Percentiles rank a stretch among this genome's conserved stretches.
Evolutionary conservation across 192 early-diverging fungal species (phyloP).

Genomic region (Linnemannia hyalina): DNA sequence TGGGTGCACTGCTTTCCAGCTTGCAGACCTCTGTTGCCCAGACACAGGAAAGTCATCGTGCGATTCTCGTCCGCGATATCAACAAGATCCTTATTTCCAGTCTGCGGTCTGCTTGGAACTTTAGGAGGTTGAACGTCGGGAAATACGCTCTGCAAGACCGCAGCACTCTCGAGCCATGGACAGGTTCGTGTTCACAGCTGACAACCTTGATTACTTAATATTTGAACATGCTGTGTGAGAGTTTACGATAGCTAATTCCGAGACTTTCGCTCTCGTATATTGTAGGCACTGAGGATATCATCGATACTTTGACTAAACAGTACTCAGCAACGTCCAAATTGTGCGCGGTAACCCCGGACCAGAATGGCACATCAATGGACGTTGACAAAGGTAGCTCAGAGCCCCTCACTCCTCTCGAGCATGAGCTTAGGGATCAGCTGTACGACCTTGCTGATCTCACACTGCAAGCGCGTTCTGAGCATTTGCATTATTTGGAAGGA

Average conservation of each 20-base stretch:
- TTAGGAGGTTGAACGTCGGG: slow-evolving; percentile 27
- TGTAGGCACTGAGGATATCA: slow-evolving; percentile 28
- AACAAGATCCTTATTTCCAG: slow-evolving; percentile 44
- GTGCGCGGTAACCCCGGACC: background rate
- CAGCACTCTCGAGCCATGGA: slow-evolving; percentile 46
- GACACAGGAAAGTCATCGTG: background rate
- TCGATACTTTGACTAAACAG: slow-evolving; percentile 30
- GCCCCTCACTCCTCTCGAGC: background rate
- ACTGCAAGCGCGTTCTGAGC: slow-evolving; percentile 50
- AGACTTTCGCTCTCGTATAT: background rate
- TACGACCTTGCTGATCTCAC: slow-evolving; percentile 51
- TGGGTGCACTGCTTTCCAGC: slow-evolving; percentile 23
- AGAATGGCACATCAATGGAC: slow-evolving; percentile 12
- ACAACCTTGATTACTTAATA: background rate
- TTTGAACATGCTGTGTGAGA: no score
- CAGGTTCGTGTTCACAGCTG: slow-evolving; percentile 22
- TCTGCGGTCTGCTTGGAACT: slow-evolving; percentile 48
- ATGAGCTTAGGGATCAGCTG: slow-evolving; percentile 41
- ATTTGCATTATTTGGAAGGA: slow-evolving; percentile 42
- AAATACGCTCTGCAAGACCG: slow-evolving; percentile 30
- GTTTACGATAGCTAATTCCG: no score
- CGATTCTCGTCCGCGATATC: slow-evolving; percentile 24
- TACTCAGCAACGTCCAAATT: slow-evolving; percentile 16
- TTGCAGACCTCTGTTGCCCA: slow-evolving; percentile 14
- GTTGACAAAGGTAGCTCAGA: background rate